Base-by-base conservation (phyloP, 2,329 filamentous ascomycete species). In the Fusarium heterosporum region DNA sequence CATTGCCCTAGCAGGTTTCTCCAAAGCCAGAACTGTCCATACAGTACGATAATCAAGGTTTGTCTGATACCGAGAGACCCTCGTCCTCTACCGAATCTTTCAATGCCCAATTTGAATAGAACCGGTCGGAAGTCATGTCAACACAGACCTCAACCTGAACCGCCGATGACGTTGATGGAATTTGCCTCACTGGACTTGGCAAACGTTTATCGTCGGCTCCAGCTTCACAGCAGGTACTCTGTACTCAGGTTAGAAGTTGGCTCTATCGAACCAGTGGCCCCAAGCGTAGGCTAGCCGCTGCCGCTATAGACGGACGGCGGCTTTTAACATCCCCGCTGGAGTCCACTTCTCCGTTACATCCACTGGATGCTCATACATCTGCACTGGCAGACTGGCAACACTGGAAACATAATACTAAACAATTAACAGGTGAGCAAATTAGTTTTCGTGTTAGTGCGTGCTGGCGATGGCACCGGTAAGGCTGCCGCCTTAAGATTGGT, bases 21-120 rank as follows among this genome's bases (percentile, higher is more conserved):
- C 17, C n/a, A 53, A 55, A 52, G 43, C 63, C 63, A 47, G 66
- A 45, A 68, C 46, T 66, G 52, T 68, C 68, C 63, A 59, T 61
- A 26, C 41, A 38, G n/a, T 50, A 26, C 53, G 13, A 47, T n/a
- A 28, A n/a, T 32, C 16, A 22, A 16, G 19, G 36, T 47, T 14
- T 45, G 40, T 56, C 30, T 56, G 29, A 34, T n/a, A 56, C 45
- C 19, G 16, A 29, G 13, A 39, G 16, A 43, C 39, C 25, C 30
- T 30, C 19, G 26, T 16, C 22, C 16, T 43, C 30, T 34, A 14
- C 53, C 29, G 19, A 42, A 30, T 36, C 29, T 10, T 38, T 29
- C 17, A 16, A 25, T 32, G 19, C 32, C 14, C 16, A 32, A 19
- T 32, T 50, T 45, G 36, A 26, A 38, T 38, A 34, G 32, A 61